A percentile compares a stretch with the other conserved stretches of the same genome.
Conservation (phyloP, 2,329 filamentous ascomycete genomes). For the Aspergillus melleus region DNA sequence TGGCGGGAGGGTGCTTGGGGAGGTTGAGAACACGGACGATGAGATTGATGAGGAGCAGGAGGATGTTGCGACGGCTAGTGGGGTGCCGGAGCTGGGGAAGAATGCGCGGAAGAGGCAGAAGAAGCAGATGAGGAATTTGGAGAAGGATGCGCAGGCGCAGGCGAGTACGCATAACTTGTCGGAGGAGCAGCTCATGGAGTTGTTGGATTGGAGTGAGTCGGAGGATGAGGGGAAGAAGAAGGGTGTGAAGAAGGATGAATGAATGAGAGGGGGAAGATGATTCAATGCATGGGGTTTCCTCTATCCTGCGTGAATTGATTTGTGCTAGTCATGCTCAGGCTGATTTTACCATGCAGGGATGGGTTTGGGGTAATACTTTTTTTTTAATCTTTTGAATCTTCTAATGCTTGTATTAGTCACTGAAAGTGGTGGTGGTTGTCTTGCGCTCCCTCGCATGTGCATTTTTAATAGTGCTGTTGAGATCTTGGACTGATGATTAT, state of each 20-base stretch:
- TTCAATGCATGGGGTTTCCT: background rate
- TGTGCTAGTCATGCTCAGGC: background rate
- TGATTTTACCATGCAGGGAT: background rate
- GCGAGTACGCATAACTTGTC: slow-evolving; percentile 60
- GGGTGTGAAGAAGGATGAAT: background rate
- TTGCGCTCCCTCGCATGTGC: background rate
- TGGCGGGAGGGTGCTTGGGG: slow-evolving; percentile 47
- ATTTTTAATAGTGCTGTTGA: background rate
- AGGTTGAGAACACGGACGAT: slow-evolving; percentile 43
- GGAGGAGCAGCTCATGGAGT: slow-evolving; percentile 74
- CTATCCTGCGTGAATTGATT: background rate
- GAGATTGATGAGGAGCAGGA: slow-evolving; percentile 43
- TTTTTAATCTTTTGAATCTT: background rate
- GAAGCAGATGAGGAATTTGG: slow-evolving; percentile 63
- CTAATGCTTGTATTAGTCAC: background rate
- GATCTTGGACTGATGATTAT: background rate
- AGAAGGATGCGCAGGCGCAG: slow-evolving; percentile 60
- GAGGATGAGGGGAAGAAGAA: slow-evolving; percentile 21
- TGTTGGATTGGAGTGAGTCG: slow-evolving; percentile 57
- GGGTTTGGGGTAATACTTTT: background rate
- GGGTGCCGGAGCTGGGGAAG: slow-evolving; percentile 63
- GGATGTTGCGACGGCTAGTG: slow-evolving; percentile 45
- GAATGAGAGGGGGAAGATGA: background rate
- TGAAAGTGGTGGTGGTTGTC: background rate
- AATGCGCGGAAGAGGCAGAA: slow-evolving; percentile 70